These are phyloP conservation scores for Candida nitratophila DNA, from an alignment of 805 yeast species.

Conservation along the genomic window DNA sequence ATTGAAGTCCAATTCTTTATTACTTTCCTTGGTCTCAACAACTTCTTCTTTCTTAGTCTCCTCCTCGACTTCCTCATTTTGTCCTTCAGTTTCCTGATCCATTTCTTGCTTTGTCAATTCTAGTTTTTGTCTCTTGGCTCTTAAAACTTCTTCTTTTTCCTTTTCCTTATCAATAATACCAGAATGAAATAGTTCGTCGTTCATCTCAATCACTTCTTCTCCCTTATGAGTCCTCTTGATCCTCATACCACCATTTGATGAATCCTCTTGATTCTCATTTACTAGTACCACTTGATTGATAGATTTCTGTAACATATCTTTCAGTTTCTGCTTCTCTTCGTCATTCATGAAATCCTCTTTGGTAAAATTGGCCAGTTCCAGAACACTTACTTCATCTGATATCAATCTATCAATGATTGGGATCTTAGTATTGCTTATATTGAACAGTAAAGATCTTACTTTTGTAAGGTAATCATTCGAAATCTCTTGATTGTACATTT, in stretches of 20 bases:
- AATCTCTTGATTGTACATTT: conserved; percentile 3
- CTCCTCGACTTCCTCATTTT: not conserved
- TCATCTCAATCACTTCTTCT: conserved; percentile 58
- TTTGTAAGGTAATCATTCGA: conserved; percentile 51
- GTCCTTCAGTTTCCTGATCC: conserved; percentile 3
- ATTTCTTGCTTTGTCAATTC: conserved; percentile 7
- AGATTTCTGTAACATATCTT: conserved; percentile 61
- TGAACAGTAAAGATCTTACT: conserved; percentile 59
- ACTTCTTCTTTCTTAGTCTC: conserved; percentile 2
- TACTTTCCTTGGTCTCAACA: not conserved
- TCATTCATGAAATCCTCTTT: conserved; percentile 67
- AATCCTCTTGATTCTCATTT: conserved; percentile 1
- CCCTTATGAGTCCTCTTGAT: conserved; percentile 83
- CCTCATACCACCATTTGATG: conserved; percentile 17
- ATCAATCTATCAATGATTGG: conserved; percentile 52
- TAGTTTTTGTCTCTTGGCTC: conserved; percentile 20
- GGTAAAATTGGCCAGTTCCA: conserved; percentile 53
- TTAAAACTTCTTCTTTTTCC: conserved; percentile 19
- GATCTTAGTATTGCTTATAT: conserved; percentile 51
- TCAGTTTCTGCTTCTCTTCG: conserved; percentile 64
- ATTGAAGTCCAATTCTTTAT: conserved; percentile 2
- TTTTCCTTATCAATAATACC: conserved; percentile 29
- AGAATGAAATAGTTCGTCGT: not conserved
- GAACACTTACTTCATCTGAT: conserved; percentile 44
- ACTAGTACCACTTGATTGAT: conserved; percentile 64